Evolutionary conservation across 495 filamentous ascomycete species (phyloP).

Genomic region (Annulohypoxylon nitens): DNA sequence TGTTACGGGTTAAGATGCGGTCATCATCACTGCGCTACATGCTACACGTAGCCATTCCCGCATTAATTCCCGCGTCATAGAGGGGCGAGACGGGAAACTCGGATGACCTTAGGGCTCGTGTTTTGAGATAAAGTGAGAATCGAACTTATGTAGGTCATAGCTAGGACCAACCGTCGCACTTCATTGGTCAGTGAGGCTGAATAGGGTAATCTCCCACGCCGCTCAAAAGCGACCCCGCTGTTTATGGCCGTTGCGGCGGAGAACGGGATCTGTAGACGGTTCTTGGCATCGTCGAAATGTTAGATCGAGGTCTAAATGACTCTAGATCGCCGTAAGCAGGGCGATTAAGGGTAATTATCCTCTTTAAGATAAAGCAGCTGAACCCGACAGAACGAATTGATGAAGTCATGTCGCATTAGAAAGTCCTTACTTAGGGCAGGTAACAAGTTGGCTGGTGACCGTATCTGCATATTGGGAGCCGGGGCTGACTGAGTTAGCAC

Average conservation of each 20-base stretch:
- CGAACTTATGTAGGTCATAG: conserved; percentile 14
- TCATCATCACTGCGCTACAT: conserved; percentile 13
- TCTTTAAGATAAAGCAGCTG: conserved; percentile 17
- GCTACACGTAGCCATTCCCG: conserved; percentile 24
- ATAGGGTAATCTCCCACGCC: conserved; percentile 33
- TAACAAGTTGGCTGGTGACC: background rate
- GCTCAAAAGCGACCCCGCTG: conserved; percentile 35
- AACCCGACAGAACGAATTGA: conserved; percentile 18
- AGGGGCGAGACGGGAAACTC: conserved; percentile 19
- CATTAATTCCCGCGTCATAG: conserved; percentile 23
- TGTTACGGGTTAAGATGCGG: background rate
- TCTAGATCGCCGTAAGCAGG: background rate
- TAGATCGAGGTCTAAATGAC: conserved; percentile 12
- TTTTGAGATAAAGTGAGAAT: conserved; percentile 30
- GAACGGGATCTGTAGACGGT: conserved; percentile 25
- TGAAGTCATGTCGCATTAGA: conserved; percentile 40
- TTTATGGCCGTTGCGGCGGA: conserved; percentile 22
- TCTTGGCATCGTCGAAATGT: conserved; percentile 26
- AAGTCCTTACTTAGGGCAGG: conserved; percentile 2
- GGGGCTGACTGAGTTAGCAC: conserved; percentile 25
- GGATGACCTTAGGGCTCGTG: conserved; percentile 29
- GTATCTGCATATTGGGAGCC: conserved; percentile 10
- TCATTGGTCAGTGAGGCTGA: conserved; percentile 38
- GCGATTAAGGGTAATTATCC: background rate
- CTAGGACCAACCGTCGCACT: conserved; percentile 13